phyloP scores from a whole-genome alignment of 129 eudicot species.

The Cynara cardunculus region DNA sequence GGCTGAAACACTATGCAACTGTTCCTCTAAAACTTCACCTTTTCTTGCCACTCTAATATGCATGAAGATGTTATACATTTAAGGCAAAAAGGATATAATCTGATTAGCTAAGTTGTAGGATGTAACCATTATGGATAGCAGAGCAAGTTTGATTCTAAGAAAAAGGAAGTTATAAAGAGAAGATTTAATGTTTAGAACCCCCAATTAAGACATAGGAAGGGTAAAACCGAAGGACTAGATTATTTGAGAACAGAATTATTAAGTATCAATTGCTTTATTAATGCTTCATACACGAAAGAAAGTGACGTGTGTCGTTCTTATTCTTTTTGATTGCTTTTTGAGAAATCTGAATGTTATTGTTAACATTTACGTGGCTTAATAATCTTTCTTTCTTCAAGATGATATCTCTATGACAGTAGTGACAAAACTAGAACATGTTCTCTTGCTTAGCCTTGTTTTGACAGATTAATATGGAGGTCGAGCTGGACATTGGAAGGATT shows the following conservation, averaged over 20 bases:
- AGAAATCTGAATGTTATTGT: not conserved
- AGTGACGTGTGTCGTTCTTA: not conserved
- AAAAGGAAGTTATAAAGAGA: not conserved
- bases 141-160: not conserved
- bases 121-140: not conserved
- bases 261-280: not conserved
- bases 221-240: too few relatives aligned
- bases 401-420: not conserved
- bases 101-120: not conserved
- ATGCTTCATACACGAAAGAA: not conserved
- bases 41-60: not conserved
- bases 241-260: not conserved
- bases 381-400: not conserved
- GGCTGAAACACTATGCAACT: not conserved
- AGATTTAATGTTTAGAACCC: not conserved
- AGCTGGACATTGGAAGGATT: constrained; percentile 48
- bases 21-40: not conserved
- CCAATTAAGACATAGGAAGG: not conserved
- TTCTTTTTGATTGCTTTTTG: not conserved
- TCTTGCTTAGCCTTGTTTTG: constrained; percentile 1
- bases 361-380: not conserved
- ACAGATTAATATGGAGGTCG: constrained; percentile 92
- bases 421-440: not conserved
- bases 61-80: not conserved
- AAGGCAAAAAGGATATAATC: not conserved